phyloP scores from a whole-genome alignment of 192 early-diverging fungal species.

The Backusella psychrophila region DNA sequence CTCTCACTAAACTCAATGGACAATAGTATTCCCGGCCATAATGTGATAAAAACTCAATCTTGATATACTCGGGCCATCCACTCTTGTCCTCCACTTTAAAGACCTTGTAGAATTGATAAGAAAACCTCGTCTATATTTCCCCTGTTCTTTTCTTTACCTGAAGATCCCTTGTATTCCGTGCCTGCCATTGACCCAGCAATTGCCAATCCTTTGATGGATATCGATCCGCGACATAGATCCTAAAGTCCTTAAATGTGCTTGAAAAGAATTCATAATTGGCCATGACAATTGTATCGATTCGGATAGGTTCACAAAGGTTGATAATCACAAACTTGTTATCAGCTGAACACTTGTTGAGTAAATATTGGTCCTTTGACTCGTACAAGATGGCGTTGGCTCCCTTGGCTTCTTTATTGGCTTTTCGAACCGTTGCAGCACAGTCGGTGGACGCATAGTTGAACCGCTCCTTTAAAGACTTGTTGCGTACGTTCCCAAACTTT shows the following conservation, averaged over 20 bases:
- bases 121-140: too few species aligned
- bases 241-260: conserved; percentile 87
- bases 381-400: conserved; percentile 79
- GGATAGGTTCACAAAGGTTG: conserved; percentile 92
- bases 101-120: conserved; percentile 44
- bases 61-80: conserved; percentile 83
- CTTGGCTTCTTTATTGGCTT: conserved; percentile 82
- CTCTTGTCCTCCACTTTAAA: conserved; percentile 75
- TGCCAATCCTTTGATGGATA: conserved; percentile 75
- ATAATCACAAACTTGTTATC: conserved; percentile 83
- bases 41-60: conserved; percentile 84
- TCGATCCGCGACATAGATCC: conserved; percentile 69
- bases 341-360: conserved; percentile 88
- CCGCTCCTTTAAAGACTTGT: conserved; percentile 71
- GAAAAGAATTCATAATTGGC: conserved; percentile 98
- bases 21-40: conserved; percentile 95
- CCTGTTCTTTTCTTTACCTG: conserved; percentile 57
- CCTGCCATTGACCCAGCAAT: conserved; percentile 78
- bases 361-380: conserved; percentile 92
- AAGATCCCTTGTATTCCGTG: conserved; percentile 81
- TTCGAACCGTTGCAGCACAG: conserved; percentile 88
- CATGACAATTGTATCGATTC: conserved; percentile 85
- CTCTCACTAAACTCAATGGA: conserved; percentile 82
- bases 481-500: not conserved
- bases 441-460: conserved; percentile 95